phyloP scores from a whole-genome alignment of 805 yeast species.

The Ogataea corticis region DNA sequence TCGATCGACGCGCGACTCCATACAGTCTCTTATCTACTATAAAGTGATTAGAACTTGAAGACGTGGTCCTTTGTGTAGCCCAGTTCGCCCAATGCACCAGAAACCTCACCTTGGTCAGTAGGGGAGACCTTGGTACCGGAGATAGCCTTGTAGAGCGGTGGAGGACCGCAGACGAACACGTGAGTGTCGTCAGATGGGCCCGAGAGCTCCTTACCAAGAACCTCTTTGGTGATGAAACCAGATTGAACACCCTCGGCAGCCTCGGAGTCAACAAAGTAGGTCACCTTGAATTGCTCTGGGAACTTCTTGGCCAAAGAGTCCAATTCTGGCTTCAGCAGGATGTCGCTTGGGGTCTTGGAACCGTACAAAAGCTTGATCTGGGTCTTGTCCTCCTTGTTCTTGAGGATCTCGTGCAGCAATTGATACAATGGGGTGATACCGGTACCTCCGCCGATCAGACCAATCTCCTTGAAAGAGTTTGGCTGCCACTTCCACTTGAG shows the following conservation, averaged over 20 bases:
- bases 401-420: conserved; percentile 70
- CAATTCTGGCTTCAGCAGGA: conserved; percentile 74
- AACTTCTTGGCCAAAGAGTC: conserved; percentile 64
- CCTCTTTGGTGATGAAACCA: conserved; percentile 82
- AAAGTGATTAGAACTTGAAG: conserved; percentile 66
- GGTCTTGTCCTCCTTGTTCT: conserved; percentile 85
- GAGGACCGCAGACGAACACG: conserved; percentile 95
- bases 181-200: conserved; percentile 63
- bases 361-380: conserved; percentile 84
- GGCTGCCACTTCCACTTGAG: conserved; percentile 89
- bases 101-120: conserved; percentile 90
- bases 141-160: conserved; percentile 81
- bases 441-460: conserved; percentile 92
- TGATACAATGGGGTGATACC: conserved; percentile 97
- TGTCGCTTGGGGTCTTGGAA: conserved; percentile 72
- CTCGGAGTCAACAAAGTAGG: conserved; percentile 75
- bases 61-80: conserved; percentile 88
- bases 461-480: conserved; percentile 77
- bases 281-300: conserved; percentile 76
- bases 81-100: conserved; percentile 83
- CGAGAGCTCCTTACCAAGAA: conserved; percentile 59
- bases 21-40: not conserved
- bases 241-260: conserved; percentile 53
- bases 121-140: conserved; percentile 87
- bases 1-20: not conserved